Evolutionary conservation across 1,284 basidiomycete genomes (phyloP).

Genomic region (Phylloporus gajari): DNA sequence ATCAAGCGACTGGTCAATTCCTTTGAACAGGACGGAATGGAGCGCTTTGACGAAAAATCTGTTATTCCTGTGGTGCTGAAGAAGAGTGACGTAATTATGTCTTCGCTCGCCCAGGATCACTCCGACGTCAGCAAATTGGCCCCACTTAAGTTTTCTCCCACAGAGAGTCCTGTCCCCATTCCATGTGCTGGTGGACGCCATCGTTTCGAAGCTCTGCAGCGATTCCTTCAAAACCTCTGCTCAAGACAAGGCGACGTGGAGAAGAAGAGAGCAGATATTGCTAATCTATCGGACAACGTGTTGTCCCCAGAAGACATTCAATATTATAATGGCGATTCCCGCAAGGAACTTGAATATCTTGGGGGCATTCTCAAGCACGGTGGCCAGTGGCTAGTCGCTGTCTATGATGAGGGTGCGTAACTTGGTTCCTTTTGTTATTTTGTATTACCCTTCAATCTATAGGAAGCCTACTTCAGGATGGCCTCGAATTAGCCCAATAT

Average conservation of each 20-base stretch:
- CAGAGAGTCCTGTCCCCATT: background rate
- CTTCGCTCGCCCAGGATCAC: background rate
- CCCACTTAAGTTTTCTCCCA: background rate
- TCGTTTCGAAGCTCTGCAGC: conserved; percentile 8
- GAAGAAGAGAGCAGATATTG: background rate
- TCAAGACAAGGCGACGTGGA: background rate
- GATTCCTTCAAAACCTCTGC: too few species aligned
- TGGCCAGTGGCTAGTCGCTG: conserved; percentile 20
- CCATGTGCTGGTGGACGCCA: conserved; percentile 21
- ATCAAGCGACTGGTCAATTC: background rate
- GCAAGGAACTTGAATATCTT: conserved; percentile 5
- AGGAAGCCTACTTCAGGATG: background rate
- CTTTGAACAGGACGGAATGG: conserved; percentile 6
- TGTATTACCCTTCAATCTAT: background rate
- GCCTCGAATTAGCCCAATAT: conserved; percentile 13
- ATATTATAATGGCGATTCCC: background rate
- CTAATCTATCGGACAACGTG: background rate
- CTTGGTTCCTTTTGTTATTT: background rate
- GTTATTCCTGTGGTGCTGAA: conserved; percentile 14
- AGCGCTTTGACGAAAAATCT: conserved; percentile 9
- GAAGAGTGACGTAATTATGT: background rate
- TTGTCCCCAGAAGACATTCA: background rate
- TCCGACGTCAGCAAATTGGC: background rate
- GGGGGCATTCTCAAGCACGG: conserved; percentile 7
- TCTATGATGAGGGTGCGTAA: conserved; percentile 19